Base-by-base conservation (phyloP, 208 protist species). In the Herpetomonas tarakana region DNA sequence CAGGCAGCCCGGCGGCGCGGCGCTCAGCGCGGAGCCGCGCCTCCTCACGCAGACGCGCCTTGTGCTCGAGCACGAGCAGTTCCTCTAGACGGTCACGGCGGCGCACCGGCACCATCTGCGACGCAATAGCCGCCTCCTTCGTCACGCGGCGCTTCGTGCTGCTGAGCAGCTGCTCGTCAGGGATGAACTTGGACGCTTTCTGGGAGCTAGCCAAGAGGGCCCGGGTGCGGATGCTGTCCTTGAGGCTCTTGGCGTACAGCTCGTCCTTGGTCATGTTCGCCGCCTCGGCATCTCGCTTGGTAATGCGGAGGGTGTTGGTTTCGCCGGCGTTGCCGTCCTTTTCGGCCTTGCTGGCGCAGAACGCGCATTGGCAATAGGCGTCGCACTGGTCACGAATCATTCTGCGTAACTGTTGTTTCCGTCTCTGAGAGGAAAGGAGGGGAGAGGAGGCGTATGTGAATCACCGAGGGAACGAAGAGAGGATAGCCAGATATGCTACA, bases 81-180 rank as follows among this genome's bases (percentile, higher is more conserved):
- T 91, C 85, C 78, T 95, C 75, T 28, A 95, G 74, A 56, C 83
- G 88, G 58, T 95, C 88, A 45, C 88, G 88, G 56, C 88, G 85
- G 21, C 88, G 88, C 63, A 95, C 62, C 11, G 88, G 85, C 46
- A 95, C 81, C 26, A 81, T 60, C 27, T 79, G 39, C 9, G 83
- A 76, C 14, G 77, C 67, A n/a, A 70, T 35, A 18, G 76, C 80
- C 53, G 77, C 63, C 7, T 91, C 84, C 52, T 88, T 88, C 35
- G 71, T 74, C 39, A 78, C 78, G 25, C 76, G 78, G 49, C 58
- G 68, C 74, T 83, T 86, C n/a, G 50, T 64, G 65, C 81, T 92
- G 70, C 82, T 91, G 35, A 87, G 58, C 24, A 94, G 74, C 75
- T 89, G 77, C 65, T 90, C 83, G 28, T 94, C 88, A 0, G 88